Evolutionary conservation across 2,329 filamentous ascomycete genomes (phyloP).

Genomic region (Talaromyces atroroseus): DNA sequence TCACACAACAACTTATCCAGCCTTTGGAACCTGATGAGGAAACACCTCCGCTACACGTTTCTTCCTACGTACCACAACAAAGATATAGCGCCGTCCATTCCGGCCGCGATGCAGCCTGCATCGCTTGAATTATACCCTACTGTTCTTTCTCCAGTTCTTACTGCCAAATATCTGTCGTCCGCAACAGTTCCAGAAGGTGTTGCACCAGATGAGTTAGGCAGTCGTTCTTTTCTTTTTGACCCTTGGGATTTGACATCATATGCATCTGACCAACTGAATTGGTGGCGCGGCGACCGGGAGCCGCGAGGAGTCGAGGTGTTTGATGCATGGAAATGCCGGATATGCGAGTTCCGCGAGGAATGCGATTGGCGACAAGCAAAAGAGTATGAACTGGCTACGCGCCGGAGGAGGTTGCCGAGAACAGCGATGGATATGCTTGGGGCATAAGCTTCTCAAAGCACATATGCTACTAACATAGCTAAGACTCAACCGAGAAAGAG

Average conservation of each 20-base stretch:
- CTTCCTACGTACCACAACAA: constrained; percentile 20
- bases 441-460: background rate
- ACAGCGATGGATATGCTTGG: constrained; percentile 8
- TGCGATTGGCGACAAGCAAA: constrained; percentile 73
- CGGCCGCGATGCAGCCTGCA: constrained; percentile 29
- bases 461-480: too few species aligned
- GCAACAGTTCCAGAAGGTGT: constrained; percentile 11
- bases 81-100: constrained; percentile 25
- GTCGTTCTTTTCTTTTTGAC: constrained; percentile 62
- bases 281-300: constrained; percentile 75
- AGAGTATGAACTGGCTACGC: constrained; percentile 52
- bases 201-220: constrained; percentile 42
- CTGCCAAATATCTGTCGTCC: constrained; percentile 40
- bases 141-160: constrained; percentile 40
- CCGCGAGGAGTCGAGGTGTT: constrained; percentile 72
- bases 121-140: constrained; percentile 34
- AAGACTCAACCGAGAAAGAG: too few species aligned
- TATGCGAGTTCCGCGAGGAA: constrained; percentile 73
- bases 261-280: constrained; percentile 65
- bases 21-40: constrained; percentile 60
- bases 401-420: constrained; percentile 23
- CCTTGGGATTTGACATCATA: constrained; percentile 59
- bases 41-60: constrained; percentile 52
- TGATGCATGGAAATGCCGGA: constrained; percentile 82
- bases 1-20: constrained; percentile 54